Evolutionary conservation across 1,284 basidiomycete genomes (phyloP).

Genomic region (Puccinia triticina): DNA sequence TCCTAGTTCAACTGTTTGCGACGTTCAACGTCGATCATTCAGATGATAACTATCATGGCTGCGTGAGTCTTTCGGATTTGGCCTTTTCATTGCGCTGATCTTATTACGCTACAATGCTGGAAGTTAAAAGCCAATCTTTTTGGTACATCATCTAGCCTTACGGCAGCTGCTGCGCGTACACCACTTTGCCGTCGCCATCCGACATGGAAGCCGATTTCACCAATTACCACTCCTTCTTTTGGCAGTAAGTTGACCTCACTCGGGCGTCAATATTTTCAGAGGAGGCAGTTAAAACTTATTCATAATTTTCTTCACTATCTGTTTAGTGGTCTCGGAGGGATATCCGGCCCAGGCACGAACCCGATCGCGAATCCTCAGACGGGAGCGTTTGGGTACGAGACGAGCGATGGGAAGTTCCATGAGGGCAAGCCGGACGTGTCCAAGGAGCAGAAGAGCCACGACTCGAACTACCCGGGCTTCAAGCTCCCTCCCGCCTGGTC

Average conservation of each 20-base stretch:
- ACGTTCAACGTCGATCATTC: constrained; percentile 36
- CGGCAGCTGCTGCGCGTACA: constrained; percentile 40
- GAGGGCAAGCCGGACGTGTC: constrained; percentile 12
- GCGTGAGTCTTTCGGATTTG: constrained; percentile 14
- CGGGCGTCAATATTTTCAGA: neutral
- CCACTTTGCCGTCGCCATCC: constrained; percentile 21
- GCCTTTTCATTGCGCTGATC: neutral
- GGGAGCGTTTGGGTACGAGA: constrained; percentile 29
- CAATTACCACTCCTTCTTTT: constrained; percentile 46
- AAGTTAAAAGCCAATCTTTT: neutral
- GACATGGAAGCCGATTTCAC: constrained; percentile 39
- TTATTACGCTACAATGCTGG: no score
- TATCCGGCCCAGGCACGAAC: constrained; percentile 16
- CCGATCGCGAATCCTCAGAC: constrained; percentile 32
- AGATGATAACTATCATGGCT: constrained; percentile 41
- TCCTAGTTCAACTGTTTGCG: constrained; percentile 39
- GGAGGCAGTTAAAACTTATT: neutral
- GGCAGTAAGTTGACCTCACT: constrained; percentile 26
- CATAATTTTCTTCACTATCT: neutral
- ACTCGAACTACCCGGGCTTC: constrained; percentile 29
- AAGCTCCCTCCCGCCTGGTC: constrained; percentile 22
- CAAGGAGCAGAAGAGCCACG: constrained; percentile 16
- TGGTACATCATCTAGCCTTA: constrained; percentile 33
- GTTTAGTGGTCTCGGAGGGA: constrained; percentile 24
- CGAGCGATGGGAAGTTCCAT: constrained; percentile 40